Evolutionary conservation across 352 stramenopile species (phyloP).

Genomic region (Thraustochytrium striatum): DNA sequence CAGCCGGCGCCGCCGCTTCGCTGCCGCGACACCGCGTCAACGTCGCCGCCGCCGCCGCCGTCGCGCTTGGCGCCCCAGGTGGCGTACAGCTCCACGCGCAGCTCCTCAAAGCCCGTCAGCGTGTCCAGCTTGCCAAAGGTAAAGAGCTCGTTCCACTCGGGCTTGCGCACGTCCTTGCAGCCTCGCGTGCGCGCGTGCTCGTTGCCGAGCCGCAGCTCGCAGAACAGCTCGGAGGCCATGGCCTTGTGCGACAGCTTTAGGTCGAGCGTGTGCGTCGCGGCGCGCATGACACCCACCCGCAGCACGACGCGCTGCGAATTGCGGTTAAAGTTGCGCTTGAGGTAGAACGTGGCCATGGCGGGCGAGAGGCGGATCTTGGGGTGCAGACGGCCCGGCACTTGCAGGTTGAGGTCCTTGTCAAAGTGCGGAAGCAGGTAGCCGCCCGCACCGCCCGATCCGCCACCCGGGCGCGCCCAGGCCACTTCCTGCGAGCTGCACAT

Average conservation of each 20-base stretch:
- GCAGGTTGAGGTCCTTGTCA: background rate
- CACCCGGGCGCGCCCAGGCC: background rate
- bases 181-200: constrained; percentile 9
- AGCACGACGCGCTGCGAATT: constrained; percentile 43
- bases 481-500: constrained; percentile 15
- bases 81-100: constrained; percentile 33
- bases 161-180: background rate
- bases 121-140: constrained; percentile 40
- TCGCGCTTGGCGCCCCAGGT: background rate
- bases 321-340: constrained; percentile 39
- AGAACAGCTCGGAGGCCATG: background rate
- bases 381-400: background rate
- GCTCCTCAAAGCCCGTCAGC: constrained; percentile 40
- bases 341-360: constrained; percentile 31
- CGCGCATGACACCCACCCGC: constrained; percentile 15
- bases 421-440: background rate
- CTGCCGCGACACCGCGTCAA: no score
- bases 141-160: constrained; percentile 39
- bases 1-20: no score
- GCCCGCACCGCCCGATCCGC: background rate
- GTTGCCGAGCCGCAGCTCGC: constrained; percentile 1
- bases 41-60: no score
- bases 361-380: constrained; percentile 5
- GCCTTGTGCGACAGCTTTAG: background rate
- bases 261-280: background rate